These are phyloP conservation scores for Cutaneotrichosporon spelunceum DNA, from an alignment of 1,284 basidiomycete species.

Conservation along the genomic window DNA sequence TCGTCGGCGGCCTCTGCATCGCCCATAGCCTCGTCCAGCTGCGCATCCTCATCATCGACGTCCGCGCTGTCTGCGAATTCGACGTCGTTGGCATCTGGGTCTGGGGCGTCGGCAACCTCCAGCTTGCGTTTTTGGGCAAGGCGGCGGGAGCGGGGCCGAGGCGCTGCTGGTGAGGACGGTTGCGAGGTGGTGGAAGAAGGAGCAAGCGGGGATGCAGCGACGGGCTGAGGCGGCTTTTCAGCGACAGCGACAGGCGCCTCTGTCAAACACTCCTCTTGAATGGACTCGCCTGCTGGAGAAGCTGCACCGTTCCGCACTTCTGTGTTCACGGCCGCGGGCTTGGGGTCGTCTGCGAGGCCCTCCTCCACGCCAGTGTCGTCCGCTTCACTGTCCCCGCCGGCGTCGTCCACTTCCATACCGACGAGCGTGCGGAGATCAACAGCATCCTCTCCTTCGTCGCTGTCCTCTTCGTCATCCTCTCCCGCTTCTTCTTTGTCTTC, in stretches of 20 bases:
- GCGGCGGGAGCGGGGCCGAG: slow-evolving; percentile 25
- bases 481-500: neutral
- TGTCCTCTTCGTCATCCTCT: neutral
- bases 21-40: slow-evolving; percentile 52
- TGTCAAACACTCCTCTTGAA: neutral
- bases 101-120: slow-evolving; percentile 25
- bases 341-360: neutral
- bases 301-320: neutral
- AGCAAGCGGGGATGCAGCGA: neutral
- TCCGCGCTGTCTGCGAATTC: slow-evolving; percentile 41
- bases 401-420: neutral
- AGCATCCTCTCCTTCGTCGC: neutral
- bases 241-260: neutral
- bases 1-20: slow-evolving; percentile 49
- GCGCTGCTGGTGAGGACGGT: neutral
- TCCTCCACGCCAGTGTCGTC: neutral
- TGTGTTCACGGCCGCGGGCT: neutral
- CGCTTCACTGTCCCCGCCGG: neutral
- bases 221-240: neutral
- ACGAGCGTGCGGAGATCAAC: neutral
- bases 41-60: slow-evolving; percentile 43
- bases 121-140: slow-evolving; percentile 22
- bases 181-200: neutral
- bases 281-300: neutral
- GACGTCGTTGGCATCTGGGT: slow-evolving; percentile 49